Base-by-base conservation (phyloP, 495 filamentous ascomycete species). In the Parachaetomium inaequale region DNA sequence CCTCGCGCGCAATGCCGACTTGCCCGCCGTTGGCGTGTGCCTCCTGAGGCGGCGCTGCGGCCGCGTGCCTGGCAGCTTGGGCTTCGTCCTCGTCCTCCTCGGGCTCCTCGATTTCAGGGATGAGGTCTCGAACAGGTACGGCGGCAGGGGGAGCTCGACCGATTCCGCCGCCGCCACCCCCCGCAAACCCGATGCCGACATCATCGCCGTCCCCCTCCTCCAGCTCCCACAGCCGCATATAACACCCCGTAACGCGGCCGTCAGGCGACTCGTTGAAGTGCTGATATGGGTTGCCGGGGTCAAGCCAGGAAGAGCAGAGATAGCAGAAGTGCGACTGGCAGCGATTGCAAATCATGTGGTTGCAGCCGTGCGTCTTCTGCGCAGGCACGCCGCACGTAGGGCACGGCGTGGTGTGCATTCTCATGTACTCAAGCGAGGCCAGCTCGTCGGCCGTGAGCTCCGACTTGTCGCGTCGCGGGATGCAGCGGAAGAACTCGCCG, bases 291-390 rank as follows among this genome's bases (percentile, higher is more conserved):
- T 97, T 93, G 19, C 72, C 77, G 3, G 87, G 82, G 21, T 84
- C 77, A n/a, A 98, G 80, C 88, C 92, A 98, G 14, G 85, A 81
- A 0, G 88, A 88, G 72, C 94, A 98, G 7, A 98, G 86, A 68
- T 98, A 98, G 74, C 94, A 98, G 69, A 97, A 98, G 72, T 98
- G 94, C 2, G 91, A 87, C 46, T 85, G 78, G 77, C 94, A 98
- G 58, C 88, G 86, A 73, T 88, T 91, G 72, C 94, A 98, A 17
- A 86, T 88, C 94, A 98, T 98, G 70, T 98, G 94, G 73, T 98
- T 98, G 84, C 94, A 98, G 34, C 94, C 94, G 67, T 90, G 85
- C 14, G 86, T 89, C 76, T 98, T 98, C 67, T 97, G 89, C 23
- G 86, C 87, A 0, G 89, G 90, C 2, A 88, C 84, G n/a, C 76